Evolutionary conservation across 306 rosid genomes (phyloP), one percentile per base, ranked within the genome.

Genomic region (Glycyrrhiza uralensis): DNA sequence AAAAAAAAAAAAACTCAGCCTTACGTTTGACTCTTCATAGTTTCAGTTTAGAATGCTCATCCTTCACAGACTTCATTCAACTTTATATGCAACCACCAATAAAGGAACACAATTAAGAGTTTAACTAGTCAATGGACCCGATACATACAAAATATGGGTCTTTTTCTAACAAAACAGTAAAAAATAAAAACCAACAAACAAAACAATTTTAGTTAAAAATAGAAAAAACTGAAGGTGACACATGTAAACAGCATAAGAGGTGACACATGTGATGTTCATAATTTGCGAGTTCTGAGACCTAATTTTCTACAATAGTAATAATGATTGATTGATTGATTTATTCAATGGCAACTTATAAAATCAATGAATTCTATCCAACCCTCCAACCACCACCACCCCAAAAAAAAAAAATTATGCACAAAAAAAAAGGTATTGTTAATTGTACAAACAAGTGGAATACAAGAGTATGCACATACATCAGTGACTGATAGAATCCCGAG

Each of bases 401-500:
- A 24, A 20, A 24, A 26, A 69, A 9, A 36, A 10, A 23, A 0
- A 22, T 15, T 35, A n/a, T n/a, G 15, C 29, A 44, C 1, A 12
- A 3, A 12, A n/a, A 4, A 4, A 14, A n/a, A n/a, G n/a, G n/a
- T n/a, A n/a, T n/a, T n/a, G n/a, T n/a, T 15, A 38, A 64, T 64
- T 33, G 19, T 11, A 59, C 5, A 76, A 73, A 26, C 14, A 67
- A 32, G 66, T 55, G 10, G 26, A 45, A 30, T 54, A 8, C 47
- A 20, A 35, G 19, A 74, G 50, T 36, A 23, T 23, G 36, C 42
- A 66, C 91, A 47, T 80, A 93, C 98, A 80, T 89, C 84, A 18
- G 94, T 71, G 78, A 93, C 72, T 0, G 92, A 90, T 38, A 93
- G 65, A 79, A 93, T 89, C 63, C 97, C 97, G 1, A 93, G 78